These are phyloP conservation scores for Fusarium lateritium DNA, from an alignment of 2,329 filamentous ascomycete genomes.

Conservation along the genomic window DNA sequence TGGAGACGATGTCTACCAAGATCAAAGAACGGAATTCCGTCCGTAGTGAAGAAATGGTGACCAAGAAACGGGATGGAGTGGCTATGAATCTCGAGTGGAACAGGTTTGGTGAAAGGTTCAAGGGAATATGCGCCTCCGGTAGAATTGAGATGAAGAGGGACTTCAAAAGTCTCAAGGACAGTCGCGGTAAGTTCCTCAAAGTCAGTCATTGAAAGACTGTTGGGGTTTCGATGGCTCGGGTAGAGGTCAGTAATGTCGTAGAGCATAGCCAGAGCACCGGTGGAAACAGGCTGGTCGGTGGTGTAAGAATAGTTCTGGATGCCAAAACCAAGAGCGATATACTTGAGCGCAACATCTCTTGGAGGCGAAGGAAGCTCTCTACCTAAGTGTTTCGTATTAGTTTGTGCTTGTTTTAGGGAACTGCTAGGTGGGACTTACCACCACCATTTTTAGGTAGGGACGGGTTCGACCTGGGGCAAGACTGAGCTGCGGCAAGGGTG, in stretches of 20 bases:
- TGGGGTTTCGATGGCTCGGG: conserved; percentile 56
- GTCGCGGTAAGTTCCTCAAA: conserved; percentile 59
- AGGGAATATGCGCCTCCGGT: conserved; percentile 57
- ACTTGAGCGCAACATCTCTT: conserved; percentile 59
- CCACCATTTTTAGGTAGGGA: conserved; percentile 57
- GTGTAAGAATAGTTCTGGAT: conserved; percentile 78
- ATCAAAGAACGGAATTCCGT: conserved; percentile 71
- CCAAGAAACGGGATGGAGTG: conserved; percentile 64
- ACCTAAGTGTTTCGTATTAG: conserved; percentile 48
- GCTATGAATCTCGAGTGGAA: conserved; percentile 59
- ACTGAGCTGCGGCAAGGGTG: conserved; percentile 50
- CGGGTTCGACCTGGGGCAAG: conserved; percentile 34
- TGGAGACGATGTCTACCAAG: conserved; percentile 61
- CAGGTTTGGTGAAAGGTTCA: conserved; percentile 55
- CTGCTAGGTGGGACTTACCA: conserved; percentile 48
- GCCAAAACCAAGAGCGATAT: conserved; percentile 73
- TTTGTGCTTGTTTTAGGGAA: neutral
- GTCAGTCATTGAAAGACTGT: conserved; percentile 54
- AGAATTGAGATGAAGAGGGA: conserved; percentile 64
- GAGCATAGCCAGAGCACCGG: conserved; percentile 73
- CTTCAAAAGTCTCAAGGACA: conserved; percentile 57
- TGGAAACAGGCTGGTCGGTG: conserved; percentile 52
- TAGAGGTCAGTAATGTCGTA: conserved; percentile 70
- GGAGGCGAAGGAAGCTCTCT: conserved; percentile 60
- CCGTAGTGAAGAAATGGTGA: conserved; percentile 75